Evolutionary conservation across 345 rosid species (phyloP), one percentile per base, ranked within the genome.

Genomic region (Stellera chamaejasme): DNA sequence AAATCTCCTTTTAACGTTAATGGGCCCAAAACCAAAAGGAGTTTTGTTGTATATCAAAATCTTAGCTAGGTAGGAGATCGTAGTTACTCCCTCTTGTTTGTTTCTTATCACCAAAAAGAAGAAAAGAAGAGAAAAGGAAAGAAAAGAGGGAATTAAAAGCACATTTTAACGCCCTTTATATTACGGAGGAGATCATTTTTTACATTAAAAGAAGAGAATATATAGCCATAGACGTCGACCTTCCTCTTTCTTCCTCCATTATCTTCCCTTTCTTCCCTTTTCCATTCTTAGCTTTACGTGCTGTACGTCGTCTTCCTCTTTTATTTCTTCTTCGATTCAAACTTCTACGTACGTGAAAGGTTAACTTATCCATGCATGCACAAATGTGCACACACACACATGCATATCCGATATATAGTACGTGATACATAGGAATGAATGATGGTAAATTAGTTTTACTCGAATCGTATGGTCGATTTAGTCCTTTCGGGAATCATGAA

Each of bases 121-220:
- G 23, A 19, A 1, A 19, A 19, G 1, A 19, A 1, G 23, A 19
- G n/a, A n/a, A n/a, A n/a, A n/a, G n/a, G n/a, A 19, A 19, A 19
- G 1, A 19, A 19, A 19, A 19, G 23, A 19, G 23, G 23, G 23
- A 19, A 19, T 19, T 19, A 49, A 72, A 74, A 75, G 76, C 71
- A 68, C 58, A 77, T 72, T 82, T 76, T 68, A 65, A 58, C 54
- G 41, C 68, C 54, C 82, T 79, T 79, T 77, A 5, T 32, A 32
- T 32, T 32, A 32, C 3, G 39, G 39, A 32, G 39, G 39, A 71
- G 66, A 63, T 67, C 23, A 19, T 19, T 19, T 59, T 27, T 64
- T 72, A 45, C 88, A 75, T 79, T 62, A 74, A 79, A 79, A 82
- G 84, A 58, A 68, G 78, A 68, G 84, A 72, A 68, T 72, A 19